phyloP scores from a whole-genome alignment of 306 rosid species.

The Hippophae gyantsensis region DNA sequence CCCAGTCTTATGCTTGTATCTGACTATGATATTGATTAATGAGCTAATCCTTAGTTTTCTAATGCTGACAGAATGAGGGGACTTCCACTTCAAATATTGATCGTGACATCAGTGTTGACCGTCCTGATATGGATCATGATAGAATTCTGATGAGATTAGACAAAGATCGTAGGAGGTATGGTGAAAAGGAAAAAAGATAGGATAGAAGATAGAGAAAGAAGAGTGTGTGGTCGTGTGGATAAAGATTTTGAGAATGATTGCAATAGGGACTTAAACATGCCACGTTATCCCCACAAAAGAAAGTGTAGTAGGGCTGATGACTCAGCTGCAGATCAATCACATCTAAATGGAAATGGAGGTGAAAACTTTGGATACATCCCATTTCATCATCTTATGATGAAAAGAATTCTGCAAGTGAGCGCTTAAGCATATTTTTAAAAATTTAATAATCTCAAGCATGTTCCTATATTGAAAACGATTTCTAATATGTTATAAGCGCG shows the following conservation, averaged over 20 bases:
- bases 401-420: slow-evolving; percentile 68
- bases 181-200: slow-evolving; percentile 82
- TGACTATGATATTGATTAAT: slow-evolving; percentile 21
- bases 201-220: slow-evolving; percentile 78
- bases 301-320: slow-evolving; percentile 64
- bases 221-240: slow-evolving; percentile 47
- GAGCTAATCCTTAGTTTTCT: slow-evolving; percentile 18
- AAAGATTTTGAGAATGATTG: slow-evolving; percentile 73
- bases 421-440: slow-evolving; percentile 5
- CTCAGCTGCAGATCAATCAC: slow-evolving; percentile 55
- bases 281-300: slow-evolving; percentile 52
- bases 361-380: slow-evolving; percentile 62
- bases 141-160: slow-evolving; percentile 53
- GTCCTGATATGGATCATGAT: slow-evolving; percentile 73
- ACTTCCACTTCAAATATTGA: slow-evolving; percentile 51
- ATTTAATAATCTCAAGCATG: too few species aligned
- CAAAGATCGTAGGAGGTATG: slow-evolving; percentile 70
- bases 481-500: too few species aligned
- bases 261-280: slow-evolving; percentile 51
- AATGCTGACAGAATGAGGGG: slow-evolving; percentile 63
- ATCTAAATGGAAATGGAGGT: slow-evolving; percentile 54
- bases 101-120: slow-evolving; percentile 11
- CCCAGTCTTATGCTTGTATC: slow-evolving; percentile 3
- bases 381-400: slow-evolving; percentile 62
- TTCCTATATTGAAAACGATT: too few species aligned